Evolutionary conservation across 768 basidiomycete genomes (phyloP).

Genomic region (Naganishia onofrii): DNA sequence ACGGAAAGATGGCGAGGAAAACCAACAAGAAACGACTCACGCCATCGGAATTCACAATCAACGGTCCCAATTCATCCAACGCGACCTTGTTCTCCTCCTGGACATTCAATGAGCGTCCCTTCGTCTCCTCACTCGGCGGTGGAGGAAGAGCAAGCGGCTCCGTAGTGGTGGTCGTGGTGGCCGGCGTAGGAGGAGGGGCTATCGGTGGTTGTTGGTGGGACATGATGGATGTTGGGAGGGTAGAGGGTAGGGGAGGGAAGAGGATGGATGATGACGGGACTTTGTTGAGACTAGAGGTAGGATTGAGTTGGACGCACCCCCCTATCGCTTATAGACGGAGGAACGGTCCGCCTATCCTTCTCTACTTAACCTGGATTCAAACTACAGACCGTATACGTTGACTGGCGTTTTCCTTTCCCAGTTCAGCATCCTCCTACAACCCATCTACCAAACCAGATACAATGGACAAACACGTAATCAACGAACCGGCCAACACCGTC

Average conservation of each 20-base stretch:
- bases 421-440: not conserved
- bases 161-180: not conserved
- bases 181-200: not conserved
- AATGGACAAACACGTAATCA: slow-evolving; percentile 71
- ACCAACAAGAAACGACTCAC: slow-evolving; percentile 10
- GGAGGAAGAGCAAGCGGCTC: slow-evolving; percentile 26
- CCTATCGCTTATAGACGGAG: slow-evolving; percentile 10
- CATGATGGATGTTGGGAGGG: not conserved
- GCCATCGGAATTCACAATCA: slow-evolving; percentile 54
- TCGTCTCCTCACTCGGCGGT: not conserved
- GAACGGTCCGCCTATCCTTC: not conserved
- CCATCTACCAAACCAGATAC: not conserved
- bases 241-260: not conserved
- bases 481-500: slow-evolving; percentile 68
- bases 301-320: not conserved
- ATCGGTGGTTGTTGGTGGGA: not conserved
- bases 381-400: too few species aligned
- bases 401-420: too few species aligned
- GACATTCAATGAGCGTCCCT: slow-evolving; percentile 40
- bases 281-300: not conserved
- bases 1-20: not conserved
- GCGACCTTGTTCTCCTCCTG: slow-evolving; percentile 54
- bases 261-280: not conserved
- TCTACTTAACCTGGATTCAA: too few species aligned
- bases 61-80: slow-evolving; percentile 64